These are phyloP conservation scores for Apiospora arundinis DNA, from an alignment of 2,329 filamentous ascomycete genomes.

Conservation along the genomic window DNA sequence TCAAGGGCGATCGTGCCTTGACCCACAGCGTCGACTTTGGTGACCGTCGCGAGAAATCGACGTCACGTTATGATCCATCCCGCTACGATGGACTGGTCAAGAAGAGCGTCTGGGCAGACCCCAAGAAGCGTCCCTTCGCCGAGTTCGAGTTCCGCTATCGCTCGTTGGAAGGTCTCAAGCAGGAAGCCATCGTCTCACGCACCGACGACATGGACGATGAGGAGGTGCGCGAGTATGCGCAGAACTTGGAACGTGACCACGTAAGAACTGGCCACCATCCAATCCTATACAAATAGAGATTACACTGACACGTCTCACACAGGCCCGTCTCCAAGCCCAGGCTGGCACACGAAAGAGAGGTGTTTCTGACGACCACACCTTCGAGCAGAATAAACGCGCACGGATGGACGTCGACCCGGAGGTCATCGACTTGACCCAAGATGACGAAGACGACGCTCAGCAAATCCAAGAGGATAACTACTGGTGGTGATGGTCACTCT, in stretches of 20 bases:
- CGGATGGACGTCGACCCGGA: background rate
- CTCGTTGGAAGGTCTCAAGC: constrained; percentile 3
- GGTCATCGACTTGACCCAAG: constrained; percentile 1
- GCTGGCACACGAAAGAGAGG: background rate
- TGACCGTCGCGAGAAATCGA: background rate
- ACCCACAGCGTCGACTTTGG: constrained; percentile 1
- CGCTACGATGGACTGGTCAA: background rate
- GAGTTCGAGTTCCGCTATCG: constrained; percentile 18
- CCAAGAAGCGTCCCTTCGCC: constrained; percentile 13
- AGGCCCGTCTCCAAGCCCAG: background rate
- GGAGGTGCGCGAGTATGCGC: background rate
- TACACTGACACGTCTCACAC: too few relatives aligned
- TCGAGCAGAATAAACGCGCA: background rate
- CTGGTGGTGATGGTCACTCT: background rate
- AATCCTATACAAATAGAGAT: too few relatives aligned
- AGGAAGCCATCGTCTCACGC: constrained; percentile 12
- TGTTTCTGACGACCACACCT: background rate
- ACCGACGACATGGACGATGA: background rate
- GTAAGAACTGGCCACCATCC: too few relatives aligned
- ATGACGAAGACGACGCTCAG: background rate
- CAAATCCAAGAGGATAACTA: background rate
- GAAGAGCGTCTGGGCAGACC: constrained; percentile 8
- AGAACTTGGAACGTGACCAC: background rate
- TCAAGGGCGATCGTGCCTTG: background rate
- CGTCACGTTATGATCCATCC: too few relatives aligned